Percentiles rank a stretch among this genome's conserved stretches.
phyloP scores from a whole-genome alignment of 116 monocot species.

The Cymodocea nodosa region DNA sequence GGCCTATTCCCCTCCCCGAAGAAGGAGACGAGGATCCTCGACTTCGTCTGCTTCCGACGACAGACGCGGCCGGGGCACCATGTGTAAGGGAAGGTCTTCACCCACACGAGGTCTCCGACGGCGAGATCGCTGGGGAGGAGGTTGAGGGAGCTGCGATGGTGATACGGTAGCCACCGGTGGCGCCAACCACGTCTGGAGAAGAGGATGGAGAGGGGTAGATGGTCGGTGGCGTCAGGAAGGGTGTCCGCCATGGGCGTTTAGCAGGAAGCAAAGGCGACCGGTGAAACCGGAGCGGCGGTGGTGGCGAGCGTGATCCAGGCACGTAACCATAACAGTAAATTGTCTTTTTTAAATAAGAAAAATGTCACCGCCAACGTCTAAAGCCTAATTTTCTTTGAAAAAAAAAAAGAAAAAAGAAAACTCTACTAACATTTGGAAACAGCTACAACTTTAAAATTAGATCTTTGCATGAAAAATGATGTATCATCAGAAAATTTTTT shows the following conservation, averaged over 20 bases:
- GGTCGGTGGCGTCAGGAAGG: not conserved
- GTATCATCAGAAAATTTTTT: no score
- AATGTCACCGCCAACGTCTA: no score
- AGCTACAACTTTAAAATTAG: no score
- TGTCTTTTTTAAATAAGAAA: not conserved
- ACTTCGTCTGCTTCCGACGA: not conserved
- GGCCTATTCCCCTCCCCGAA: slow-evolving; percentile 6
- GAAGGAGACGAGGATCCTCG: slow-evolving; percentile 8
- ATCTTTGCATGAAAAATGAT: no score
- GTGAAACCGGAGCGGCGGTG: not conserved
- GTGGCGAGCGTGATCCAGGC: not conserved
- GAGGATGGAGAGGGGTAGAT: not conserved
- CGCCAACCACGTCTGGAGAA: not conserved
- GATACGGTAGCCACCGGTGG: not conserved
- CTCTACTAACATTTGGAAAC: no score
- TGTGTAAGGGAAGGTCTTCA: slow-evolving; percentile 19
- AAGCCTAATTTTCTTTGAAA: no score
- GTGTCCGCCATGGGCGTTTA: not conserved
- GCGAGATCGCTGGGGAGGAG: not conserved
- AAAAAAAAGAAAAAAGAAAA: no score
- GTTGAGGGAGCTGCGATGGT: not conserved
- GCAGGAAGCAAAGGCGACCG: not conserved
- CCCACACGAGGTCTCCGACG: slow-evolving; percentile 27
- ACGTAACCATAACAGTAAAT: no score
- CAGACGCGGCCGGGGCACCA: slow-evolving; percentile 23